These are phyloP conservation scores for Globisporangium cystogenes DNA, from an alignment of 352 stramenopile genomes.

Conservation along the genomic window DNA sequence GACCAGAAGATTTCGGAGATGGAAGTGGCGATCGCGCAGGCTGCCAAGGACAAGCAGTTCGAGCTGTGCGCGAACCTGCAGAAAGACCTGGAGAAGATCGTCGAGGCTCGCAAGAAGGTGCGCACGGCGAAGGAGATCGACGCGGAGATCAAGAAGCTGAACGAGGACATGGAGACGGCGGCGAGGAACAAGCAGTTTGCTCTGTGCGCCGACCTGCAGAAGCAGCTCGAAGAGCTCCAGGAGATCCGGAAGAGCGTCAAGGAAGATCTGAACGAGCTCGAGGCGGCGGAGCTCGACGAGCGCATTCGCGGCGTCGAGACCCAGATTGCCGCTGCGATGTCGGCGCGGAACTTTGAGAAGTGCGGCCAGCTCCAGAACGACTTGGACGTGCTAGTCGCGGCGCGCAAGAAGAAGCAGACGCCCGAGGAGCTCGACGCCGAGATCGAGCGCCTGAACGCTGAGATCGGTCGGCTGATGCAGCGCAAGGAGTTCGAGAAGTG, in stretches of 20 bases:
- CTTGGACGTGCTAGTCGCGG: conserved; percentile 58
- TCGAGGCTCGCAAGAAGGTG: conserved; percentile 78
- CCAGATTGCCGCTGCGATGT: conserved; percentile 71
- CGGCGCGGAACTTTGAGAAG: conserved; percentile 72
- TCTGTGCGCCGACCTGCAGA: conserved; percentile 73
- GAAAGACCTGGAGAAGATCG: conserved; percentile 75
- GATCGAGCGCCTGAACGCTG: conserved; percentile 63
- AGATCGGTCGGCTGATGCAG: conserved; percentile 65
- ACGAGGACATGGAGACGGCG: conserved; percentile 71
- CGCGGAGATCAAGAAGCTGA: conserved; percentile 65
- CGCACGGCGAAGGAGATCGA: conserved; percentile 87
- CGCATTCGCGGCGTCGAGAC: conserved; percentile 64
- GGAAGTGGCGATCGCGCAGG: conserved; percentile 73
- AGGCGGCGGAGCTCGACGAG: conserved; percentile 75
- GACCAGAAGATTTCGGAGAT: conserved; percentile 72
- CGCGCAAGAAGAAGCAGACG: conserved; percentile 85
- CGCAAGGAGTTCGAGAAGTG: conserved; percentile 87
- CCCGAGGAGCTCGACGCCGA: conserved; percentile 77
- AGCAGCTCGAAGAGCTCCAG: conserved; percentile 72
- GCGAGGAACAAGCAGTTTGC: conserved; percentile 79
- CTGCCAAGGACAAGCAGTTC: conserved; percentile 80
- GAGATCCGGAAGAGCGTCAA: conserved; percentile 70
- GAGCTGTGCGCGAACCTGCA: conserved; percentile 79
- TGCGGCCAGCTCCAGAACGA: conserved; percentile 66
- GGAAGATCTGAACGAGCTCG: conserved; percentile 84